Conservation (phyloP, 2,329 filamentous ascomycete species). For the Cryphonectria parasitica region DNA sequence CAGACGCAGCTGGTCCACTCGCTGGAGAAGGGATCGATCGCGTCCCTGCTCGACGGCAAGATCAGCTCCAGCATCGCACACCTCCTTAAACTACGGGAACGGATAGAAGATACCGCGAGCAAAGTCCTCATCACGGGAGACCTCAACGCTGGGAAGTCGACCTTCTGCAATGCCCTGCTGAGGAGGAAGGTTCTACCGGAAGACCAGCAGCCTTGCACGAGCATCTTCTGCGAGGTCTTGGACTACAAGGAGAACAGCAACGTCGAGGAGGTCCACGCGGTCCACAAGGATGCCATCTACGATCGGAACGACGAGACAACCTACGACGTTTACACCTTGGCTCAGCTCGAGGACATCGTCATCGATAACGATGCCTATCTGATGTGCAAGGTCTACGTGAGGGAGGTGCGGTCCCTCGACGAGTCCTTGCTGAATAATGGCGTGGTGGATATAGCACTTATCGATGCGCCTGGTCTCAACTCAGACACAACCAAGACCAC, state of each 20-base stretch:
- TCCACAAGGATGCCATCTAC: constrained; percentile 80
- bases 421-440: constrained; percentile 96
- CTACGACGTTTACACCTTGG: constrained; percentile 82
- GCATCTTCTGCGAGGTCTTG: constrained; percentile 96
- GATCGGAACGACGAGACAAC: constrained; percentile 91
- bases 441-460: constrained; percentile 95
- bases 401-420: constrained; percentile 84
- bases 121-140: constrained; percentile 97
- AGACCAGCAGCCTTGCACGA: constrained; percentile 97
- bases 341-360: constrained; percentile 85
- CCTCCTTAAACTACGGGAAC: constrained; percentile 80
- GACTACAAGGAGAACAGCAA: constrained; percentile 90
- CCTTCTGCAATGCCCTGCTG: constrained; percentile 96
- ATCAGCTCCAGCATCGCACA: constrained; percentile 94
- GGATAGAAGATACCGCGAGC: constrained; percentile 96
- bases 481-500: constrained; percentile 97
- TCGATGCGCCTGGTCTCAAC: constrained; percentile 94
- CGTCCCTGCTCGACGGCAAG: constrained; percentile 88
- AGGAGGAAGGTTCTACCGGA: constrained; percentile 92
- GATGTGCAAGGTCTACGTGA: constrained; percentile 96
- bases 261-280: constrained; percentile 92
- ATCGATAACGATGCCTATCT: constrained; percentile 85
- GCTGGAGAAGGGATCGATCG: constrained; percentile 88
- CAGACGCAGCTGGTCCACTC: constrained; percentile 94
- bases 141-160: constrained; percentile 96